These are phyloP conservation scores for Aspergillus amoenus DNA, from an alignment of 2,329 filamentous ascomycete species.

Conservation along the genomic window DNA sequence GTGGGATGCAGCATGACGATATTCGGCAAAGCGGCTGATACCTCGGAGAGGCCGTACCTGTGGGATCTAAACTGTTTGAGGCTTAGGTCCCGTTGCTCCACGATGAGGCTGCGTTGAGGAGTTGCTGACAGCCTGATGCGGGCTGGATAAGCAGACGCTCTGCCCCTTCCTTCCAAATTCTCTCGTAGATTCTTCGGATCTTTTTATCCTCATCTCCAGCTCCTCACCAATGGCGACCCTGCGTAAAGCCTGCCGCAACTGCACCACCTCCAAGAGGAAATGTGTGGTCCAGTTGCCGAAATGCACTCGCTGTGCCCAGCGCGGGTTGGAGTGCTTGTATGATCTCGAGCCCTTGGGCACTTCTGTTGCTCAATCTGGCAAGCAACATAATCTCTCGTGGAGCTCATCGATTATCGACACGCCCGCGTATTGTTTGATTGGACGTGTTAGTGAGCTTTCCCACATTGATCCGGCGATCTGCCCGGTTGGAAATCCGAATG, in stretches of 20 bases:
- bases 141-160: no score
- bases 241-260: constrained; percentile 4
- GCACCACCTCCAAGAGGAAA: constrained; percentile 4
- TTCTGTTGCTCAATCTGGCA: neutral
- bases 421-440: constrained; percentile 1
- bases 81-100: no score
- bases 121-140: no score
- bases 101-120: no score
- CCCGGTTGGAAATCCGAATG: neutral
- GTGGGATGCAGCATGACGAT: no score
- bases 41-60: no score
- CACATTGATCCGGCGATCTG: constrained; percentile 5
- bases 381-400: neutral
- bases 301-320: constrained; percentile 6
- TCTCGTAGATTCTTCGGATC: no score
- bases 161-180: no score
- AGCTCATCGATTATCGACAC: neutral
- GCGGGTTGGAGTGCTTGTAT: constrained; percentile 2
- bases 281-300: constrained; percentile 5
- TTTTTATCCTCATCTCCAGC: no score
- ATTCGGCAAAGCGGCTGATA: no score
- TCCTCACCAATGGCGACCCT: neutral
- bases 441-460: neutral
- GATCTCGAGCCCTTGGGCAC: constrained; percentile 4
- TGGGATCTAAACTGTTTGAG: no score